Conservation (phyloP, 2,329 filamentous ascomycete genomes). For the Talaromyces verruculosus region DNA sequence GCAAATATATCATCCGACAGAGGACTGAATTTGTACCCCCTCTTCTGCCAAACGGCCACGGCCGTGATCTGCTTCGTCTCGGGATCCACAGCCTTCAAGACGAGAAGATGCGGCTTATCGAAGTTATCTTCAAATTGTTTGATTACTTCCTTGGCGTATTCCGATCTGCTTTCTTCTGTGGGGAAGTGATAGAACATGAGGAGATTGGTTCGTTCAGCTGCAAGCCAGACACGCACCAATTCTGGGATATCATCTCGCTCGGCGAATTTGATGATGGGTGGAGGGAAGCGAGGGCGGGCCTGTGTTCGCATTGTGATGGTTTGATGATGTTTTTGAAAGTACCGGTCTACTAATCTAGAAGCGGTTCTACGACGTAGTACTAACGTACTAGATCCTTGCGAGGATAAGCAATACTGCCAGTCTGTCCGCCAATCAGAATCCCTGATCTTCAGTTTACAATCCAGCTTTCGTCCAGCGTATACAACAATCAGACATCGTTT, state of each 20-base stretch:
- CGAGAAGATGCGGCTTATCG: not conserved
- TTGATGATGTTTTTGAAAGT: not conserved
- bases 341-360: not conserved
- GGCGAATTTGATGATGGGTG: conserved; percentile 3
- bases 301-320: conserved; percentile 1
- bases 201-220: conserved; percentile 4
- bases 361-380: not conserved
- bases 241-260: conserved; percentile 6
- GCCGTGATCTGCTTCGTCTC: not conserved
- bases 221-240: not conserved
- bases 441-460: not conserved
- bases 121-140: conserved; percentile 1
- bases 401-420: not conserved
- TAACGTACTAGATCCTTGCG: not conserved
- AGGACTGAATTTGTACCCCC: not conserved
- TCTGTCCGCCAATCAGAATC: not conserved
- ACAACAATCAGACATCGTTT: not conserved
- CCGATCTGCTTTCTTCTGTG: conserved; percentile 4
- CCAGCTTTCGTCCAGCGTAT: no score
- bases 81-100: conserved; percentile 1
- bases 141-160: conserved; percentile 1
- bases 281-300: not conserved
- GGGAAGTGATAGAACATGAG: conserved; percentile 10
- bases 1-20: not conserved
- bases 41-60: conserved; percentile 12